Conservation (phyloP, 345 rosid genomes). For the Erucastrum elatum region DNA sequence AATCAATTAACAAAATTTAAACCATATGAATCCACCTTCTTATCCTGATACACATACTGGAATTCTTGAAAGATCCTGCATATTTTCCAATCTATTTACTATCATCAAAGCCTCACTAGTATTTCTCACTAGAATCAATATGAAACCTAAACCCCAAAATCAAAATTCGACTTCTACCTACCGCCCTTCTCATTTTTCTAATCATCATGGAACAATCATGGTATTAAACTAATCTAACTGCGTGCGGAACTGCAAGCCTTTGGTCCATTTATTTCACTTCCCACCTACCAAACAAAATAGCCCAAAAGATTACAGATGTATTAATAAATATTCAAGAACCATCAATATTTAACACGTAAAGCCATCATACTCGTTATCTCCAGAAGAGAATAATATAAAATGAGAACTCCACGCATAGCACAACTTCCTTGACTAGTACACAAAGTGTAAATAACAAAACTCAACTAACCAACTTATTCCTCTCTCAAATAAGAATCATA, state of each 20-base stretch:
- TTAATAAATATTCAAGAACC: constrained; percentile 1
- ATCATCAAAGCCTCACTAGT: no score
- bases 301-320: neutral
- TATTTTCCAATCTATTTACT: no score
- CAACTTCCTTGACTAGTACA: constrained; percentile 13
- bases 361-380: neutral
- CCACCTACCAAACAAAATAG: constrained; percentile 2
- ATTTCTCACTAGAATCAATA: no score
- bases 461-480: constrained; percentile 35
- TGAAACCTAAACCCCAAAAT: neutral
- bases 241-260: neutral
- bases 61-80: no score
- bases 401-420: constrained; percentile 9
- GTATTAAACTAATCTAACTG: neutral
- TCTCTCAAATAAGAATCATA: constrained; percentile 22
- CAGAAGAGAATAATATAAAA: constrained; percentile 4
- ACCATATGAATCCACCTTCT: no score
- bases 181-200: neutral
- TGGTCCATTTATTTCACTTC: constrained; percentile 1
- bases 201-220: constrained; percentile 1
- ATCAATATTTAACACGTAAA: neutral
- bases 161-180: constrained; percentile 17
- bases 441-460: constrained; percentile 7
- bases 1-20: neutral
- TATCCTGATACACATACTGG: no score